These are phyloP conservation scores for Aureobasidium subglaciale DNA, from an alignment of 2,329 filamentous ascomycete species.

Conservation along the genomic window DNA sequence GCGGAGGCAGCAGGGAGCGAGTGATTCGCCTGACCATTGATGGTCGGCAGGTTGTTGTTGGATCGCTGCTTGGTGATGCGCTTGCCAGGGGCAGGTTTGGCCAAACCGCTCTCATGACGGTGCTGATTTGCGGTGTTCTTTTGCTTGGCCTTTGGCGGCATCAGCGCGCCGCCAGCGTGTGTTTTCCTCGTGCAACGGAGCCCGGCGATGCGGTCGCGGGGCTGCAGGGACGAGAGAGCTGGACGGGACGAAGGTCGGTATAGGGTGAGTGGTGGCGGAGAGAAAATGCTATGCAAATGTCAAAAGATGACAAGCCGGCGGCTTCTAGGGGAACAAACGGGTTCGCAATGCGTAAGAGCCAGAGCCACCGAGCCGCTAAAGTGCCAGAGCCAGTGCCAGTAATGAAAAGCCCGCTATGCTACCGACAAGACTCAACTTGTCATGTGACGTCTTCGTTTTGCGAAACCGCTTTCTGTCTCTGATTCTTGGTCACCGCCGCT, in stretches of 20 bases:
- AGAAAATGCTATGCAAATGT: slow-evolving; percentile 10
- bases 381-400: too few species aligned
- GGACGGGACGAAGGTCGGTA: not conserved
- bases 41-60: slow-evolving; percentile 29
- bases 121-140: slow-evolving; percentile 39
- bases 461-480: not conserved
- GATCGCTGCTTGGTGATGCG: slow-evolving; percentile 46
- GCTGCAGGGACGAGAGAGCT: slow-evolving; percentile 10
- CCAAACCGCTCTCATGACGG: slow-evolving; percentile 81
- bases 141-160: slow-evolving; percentile 43
- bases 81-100: slow-evolving; percentile 59
- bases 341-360: slow-evolving; percentile 7
- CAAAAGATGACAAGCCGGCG: not conserved
- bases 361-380: slow-evolving; percentile 6
- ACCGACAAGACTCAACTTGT: not conserved
- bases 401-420: slow-evolving; percentile 10
- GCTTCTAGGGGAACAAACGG: slow-evolving; percentile 11
- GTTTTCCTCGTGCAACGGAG: slow-evolving; percentile 12
- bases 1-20: slow-evolving; percentile 28
- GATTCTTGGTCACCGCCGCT: not conserved
- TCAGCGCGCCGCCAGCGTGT: slow-evolving; percentile 29
- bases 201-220: slow-evolving; percentile 12
- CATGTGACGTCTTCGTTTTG: not conserved
- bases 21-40: slow-evolving; percentile 9
- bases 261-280: slow-evolving; percentile 3